Evolutionary conservation across 805 yeast species (phyloP).

Genomic region (Komagataella phaffii): DNA sequence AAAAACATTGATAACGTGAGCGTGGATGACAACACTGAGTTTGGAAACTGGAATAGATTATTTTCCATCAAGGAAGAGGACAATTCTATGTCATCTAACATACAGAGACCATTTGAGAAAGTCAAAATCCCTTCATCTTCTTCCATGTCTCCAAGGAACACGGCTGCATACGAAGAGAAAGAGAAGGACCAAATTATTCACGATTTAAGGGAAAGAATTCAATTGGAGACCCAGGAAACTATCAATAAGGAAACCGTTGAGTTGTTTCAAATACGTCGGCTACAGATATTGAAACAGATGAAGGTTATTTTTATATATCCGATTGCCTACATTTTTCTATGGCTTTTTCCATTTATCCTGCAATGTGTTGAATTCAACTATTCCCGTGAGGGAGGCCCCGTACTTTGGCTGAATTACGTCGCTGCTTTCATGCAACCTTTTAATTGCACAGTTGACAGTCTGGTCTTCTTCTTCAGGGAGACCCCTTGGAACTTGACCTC

Average conservation of each 20-base stretch:
- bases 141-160: neutral
- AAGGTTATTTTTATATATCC: constrained; percentile 77
- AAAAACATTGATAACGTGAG: constrained; percentile 9
- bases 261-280: constrained; percentile 48
- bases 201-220: constrained; percentile 4
- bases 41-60: neutral
- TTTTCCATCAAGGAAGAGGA: neutral
- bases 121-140: neutral
- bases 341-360: constrained; percentile 70
- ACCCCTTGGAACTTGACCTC: constrained; percentile 49
- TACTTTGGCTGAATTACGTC: constrained; percentile 49
- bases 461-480: constrained; percentile 68
- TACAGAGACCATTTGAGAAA: neutral
- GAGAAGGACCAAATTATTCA: constrained; percentile 4
- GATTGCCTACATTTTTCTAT: constrained; percentile 60
- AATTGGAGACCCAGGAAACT: constrained; percentile 14
- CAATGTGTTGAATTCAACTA: constrained; percentile 38
- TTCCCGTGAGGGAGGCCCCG: constrained; percentile 35
- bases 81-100: neutral
- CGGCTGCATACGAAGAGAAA: constrained; percentile 5
- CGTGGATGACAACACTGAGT: neutral
- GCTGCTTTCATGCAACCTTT: constrained; percentile 74
- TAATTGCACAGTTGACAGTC: constrained; percentile 64
- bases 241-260: constrained; percentile 50
- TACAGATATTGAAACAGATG: constrained; percentile 63